These are phyloP conservation scores for Cercospora zeae-maydis DNA, from an alignment of 2,329 filamentous ascomycete genomes.

Conservation along the genomic window DNA sequence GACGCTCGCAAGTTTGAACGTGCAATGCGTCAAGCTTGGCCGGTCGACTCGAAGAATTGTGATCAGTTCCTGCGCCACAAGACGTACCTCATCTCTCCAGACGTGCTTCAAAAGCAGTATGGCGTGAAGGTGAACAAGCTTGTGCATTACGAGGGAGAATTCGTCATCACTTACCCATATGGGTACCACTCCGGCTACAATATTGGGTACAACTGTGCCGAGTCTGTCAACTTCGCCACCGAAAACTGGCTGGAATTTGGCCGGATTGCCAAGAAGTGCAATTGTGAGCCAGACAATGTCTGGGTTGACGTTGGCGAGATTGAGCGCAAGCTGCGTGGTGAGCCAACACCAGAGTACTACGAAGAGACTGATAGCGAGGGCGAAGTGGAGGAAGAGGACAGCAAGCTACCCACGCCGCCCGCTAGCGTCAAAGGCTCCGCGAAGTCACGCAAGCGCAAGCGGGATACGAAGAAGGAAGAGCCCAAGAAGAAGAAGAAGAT, in stretches of 20 bases:
- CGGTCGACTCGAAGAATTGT: constrained; percentile 89
- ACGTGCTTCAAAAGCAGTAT: constrained; percentile 79
- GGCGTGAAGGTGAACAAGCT: constrained; percentile 95
- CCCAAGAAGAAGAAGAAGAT: constrained; percentile 71
- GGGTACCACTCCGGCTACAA: constrained; percentile 99
- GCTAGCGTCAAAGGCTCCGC: constrained; percentile 66
- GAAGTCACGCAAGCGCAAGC: constrained; percentile 65
- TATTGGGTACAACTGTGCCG: constrained; percentile 95
- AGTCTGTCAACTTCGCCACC: constrained; percentile 96
- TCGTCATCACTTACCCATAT: constrained; percentile 97
- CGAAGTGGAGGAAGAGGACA: constrained; percentile 51
- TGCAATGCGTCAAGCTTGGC: constrained; percentile 94
- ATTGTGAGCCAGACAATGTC: constrained; percentile 95
- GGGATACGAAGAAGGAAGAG: constrained; percentile 48
- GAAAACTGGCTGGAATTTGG: constrained; percentile 95
- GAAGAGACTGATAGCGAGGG: constrained; percentile 72
- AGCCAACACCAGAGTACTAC: constrained; percentile 74
- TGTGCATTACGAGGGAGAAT: constrained; percentile 93
- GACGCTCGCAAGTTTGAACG: constrained; percentile 89
- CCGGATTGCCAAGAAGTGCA: constrained; percentile 91
- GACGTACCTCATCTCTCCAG: constrained; percentile 91
- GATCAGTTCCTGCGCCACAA: constrained; percentile 96
- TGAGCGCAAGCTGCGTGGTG: constrained; percentile 86
- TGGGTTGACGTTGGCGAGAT: constrained; percentile 98
- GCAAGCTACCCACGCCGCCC: constrained; percentile 74